Evolutionary conservation across 768 basidiomycete species (phyloP), one percentile per base, ranked within the genome.

Genomic region (Kwoniella europaea): DNA sequence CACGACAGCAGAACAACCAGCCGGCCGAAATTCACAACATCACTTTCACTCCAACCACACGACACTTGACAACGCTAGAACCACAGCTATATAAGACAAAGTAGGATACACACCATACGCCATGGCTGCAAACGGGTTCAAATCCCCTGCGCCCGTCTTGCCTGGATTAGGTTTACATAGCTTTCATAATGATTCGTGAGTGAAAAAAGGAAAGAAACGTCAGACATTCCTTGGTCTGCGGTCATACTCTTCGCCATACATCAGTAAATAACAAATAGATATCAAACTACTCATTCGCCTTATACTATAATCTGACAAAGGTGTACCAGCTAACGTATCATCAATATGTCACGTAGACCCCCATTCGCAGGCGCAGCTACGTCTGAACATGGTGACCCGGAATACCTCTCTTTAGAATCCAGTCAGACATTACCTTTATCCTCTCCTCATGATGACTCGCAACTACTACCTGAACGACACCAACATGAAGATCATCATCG

Each of bases 81-180:
- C 6, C n/a, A 16, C 12, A 16, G 16, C n/a, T 27, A 27, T 10
- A 27, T 59, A 29, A n/a, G 4, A 10, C 43, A 16, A 22, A n/a
- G n/a, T 16, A 61, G 7, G 41, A n/a, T 1, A 44, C 35, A 61
- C 41, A 61, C n/a, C 35, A 43, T 16, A n/a, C 16, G 57, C 22
- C 22, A 70, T 70, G 68, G 68, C 67, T 56, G 60, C 63, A 50
- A 70, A 70, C 63, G 68, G 68, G 56, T 70, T 80, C 71, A 80
- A 78, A 64, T 63, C 63, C 5, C 76, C 75, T 10, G 82, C 82
- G 22, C 82, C 80, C n/a, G 82, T 83, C 15, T 62, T 83, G 10
- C 80, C 82, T 1, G 82, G 78, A 12, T 77, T 80, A 73, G 82
- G 82, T 12, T 62, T 82, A 16, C 76, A 81, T 63, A 76, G 74